Conservation (phyloP, 306 rosid species). For the Pyrus communis region DNA sequence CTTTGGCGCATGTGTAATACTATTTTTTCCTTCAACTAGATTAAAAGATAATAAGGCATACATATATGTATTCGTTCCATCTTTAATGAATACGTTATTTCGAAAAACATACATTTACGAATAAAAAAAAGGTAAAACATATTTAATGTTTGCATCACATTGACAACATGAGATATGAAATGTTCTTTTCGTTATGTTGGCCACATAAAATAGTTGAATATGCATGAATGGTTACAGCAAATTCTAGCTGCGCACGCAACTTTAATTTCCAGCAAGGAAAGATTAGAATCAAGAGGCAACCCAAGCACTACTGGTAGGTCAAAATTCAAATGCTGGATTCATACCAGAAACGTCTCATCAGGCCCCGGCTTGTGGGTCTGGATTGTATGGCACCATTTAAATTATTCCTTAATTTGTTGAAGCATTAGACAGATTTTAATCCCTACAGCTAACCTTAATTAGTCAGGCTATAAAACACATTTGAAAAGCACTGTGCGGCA, state of each 20-base stretch:
- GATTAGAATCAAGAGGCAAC: background rate
- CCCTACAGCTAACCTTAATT: background rate
- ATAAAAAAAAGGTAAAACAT: too few relatives aligned
- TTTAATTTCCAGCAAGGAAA: background rate
- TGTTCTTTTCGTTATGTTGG: background rate
- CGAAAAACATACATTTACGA: too few relatives aligned
- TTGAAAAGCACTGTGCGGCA: background rate
- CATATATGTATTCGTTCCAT: background rate
- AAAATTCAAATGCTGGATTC: conserved; percentile 19
- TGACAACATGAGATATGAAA: too few relatives aligned
- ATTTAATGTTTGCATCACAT: too few relatives aligned
- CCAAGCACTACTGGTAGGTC: conserved; percentile 2
- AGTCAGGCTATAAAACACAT: background rate
- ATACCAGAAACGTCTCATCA: conserved; percentile 49
- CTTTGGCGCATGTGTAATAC: background rate
- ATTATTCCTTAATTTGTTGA: background rate
- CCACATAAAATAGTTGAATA: background rate
- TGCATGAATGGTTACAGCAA: background rate
- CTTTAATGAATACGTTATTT: background rate
- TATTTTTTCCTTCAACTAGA: background rate
- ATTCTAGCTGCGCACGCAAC: background rate
- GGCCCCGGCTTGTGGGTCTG: conserved; percentile 1
- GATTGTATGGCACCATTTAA: conserved; percentile 15
- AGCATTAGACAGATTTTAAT: background rate
- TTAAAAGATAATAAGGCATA: too few relatives aligned